Conservation (phyloP, 805 yeast species). For the Ogataea parapolymorpha region DNA sequence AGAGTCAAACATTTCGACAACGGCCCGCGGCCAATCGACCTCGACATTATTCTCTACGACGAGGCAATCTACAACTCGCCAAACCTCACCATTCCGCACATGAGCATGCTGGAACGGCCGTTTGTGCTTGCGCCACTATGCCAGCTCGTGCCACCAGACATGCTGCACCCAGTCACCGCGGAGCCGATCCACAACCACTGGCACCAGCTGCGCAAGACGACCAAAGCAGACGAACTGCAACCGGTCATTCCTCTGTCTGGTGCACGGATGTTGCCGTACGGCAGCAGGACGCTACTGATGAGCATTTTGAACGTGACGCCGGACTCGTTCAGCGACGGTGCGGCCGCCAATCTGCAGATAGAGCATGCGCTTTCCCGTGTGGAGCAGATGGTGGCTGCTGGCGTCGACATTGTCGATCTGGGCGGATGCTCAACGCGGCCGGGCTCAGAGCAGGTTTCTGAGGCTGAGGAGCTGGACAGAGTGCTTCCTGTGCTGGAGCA, state of each 20-base stretch:
- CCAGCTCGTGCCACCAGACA: constrained; percentile 68
- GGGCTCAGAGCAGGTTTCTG: constrained; percentile 59
- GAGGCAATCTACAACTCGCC: constrained; percentile 50
- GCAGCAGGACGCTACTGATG: constrained; percentile 67
- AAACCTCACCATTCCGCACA: constrained; percentile 77
- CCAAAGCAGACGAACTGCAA: constrained; percentile 36
- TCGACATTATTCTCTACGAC: constrained; percentile 80
- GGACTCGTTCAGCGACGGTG: constrained; percentile 94
- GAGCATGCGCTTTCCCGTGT: constrained; percentile 46
- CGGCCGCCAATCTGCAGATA: constrained; percentile 37
- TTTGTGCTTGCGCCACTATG: constrained; percentile 88
- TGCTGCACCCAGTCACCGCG: constrained; percentile 79
- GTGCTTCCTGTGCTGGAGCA: constrained; percentile 67
- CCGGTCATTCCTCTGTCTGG: constrained; percentile 46
- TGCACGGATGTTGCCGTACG: constrained; percentile 3
- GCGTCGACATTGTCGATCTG: constrained; percentile 79
- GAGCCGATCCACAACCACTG: constrained; percentile 74
- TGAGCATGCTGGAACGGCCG: constrained; percentile 80
- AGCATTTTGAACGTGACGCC: constrained; percentile 88
- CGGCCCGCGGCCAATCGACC: constrained; percentile 89
- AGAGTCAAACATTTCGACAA: constrained; percentile 79
- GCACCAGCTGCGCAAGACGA: constrained; percentile 35
- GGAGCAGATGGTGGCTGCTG: constrained; percentile 46
- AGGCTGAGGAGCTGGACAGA: constrained; percentile 64
- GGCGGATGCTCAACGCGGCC: constrained; percentile 97